Base-by-base conservation (phyloP, 176 grass and related monocot species). In the Oryza longistaminata region DNA sequence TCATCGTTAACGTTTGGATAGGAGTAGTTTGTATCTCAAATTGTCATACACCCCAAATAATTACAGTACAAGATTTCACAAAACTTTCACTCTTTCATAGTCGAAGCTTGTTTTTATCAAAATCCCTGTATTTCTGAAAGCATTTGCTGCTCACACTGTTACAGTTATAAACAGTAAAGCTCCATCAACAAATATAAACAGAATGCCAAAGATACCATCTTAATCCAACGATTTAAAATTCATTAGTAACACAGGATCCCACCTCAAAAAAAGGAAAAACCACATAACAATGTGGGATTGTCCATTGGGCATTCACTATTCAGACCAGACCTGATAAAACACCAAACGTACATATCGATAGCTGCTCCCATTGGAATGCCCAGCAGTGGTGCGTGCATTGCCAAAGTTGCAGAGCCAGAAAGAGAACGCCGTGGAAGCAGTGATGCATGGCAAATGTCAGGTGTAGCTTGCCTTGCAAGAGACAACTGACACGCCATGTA, bases 381-480 rank as follows among this genome's bases (percentile, higher is more conserved):
- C 79, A 43, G 31, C 21, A 74, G 73, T 74, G 42, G 68, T 62
- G 68, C 48, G 68, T 64, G 62, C 75, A 19, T 72, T 26, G 84
- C 78, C 78, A 69, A 21, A 70, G 58, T 53, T 45, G 77, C 78
- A 71, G 46, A 37, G 50, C 5, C 27, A n/a, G 19, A 85, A 71
- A 85, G 6, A 21, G 58, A 62, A 43, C 43, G 17, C 66, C 83
- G 82, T 60, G 12, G 70, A 40, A 71, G 81, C 71, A 33, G 83
- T 71, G 78, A 61, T 17, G 65, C 83, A 82, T 66, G 61, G 87
- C 70, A 68, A 68, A 46, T 61, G 46, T 29, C 35, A 76, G 44
- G 25, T 80, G 17, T 66, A 75, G 21, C 89, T 87, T 91, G 85
- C 40, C 85, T 91, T 87, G 89, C 89, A 90, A 87, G 89, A 87